Base-by-base conservation (phyloP, 805 yeast species). In the Ogataea degrootiae region DNA sequence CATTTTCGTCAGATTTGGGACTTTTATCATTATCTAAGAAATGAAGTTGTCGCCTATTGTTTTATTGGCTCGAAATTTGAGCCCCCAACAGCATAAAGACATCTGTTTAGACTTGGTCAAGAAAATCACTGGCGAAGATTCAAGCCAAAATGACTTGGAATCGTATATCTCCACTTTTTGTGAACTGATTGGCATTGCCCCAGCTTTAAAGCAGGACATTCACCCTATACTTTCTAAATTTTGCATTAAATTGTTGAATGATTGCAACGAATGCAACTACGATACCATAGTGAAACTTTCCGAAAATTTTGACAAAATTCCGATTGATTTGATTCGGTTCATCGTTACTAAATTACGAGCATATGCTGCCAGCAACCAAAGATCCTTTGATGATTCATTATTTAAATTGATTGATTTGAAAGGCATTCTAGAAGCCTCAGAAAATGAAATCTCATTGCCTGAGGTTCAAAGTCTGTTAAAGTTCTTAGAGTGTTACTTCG, bases 401-500 rank as follows among this genome's bases (percentile, higher is more conserved):
- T 36, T 21, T 6, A 17, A 41, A 11, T 34, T 47, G 4, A 22
- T 44, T 17, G 14, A 19, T 5, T 14, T 21, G 7, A 14, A 42
- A 6, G 33, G 37, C 22, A 6, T 11, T 34, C 11, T 37, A 29
- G 15, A 21, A 17, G 2, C 31, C 17, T 4, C 19, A 23, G 42
- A 42, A 23, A 15, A 42, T 7, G 53, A 47, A 6, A 17, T 54
- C 15, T 23, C 49, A 4, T 17, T 33, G 6, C 42, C 42, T 2
- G 37, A 42, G 14, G 36, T 55, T 23, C 31, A 39, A 21, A 47
- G 45, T 6, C 31, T 72, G 2, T 57, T 78, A 16, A 46, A 59
- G 15, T 67, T 75, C 39, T 55, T 75, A 26, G 79, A 76, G 42
- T 46, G 53, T 31, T 54, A 70, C 9, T 72, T 66, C 44, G 58